Evolutionary conservation across 345 rosid genomes (phyloP).

Genomic region (Boechera divaricarpa): DNA sequence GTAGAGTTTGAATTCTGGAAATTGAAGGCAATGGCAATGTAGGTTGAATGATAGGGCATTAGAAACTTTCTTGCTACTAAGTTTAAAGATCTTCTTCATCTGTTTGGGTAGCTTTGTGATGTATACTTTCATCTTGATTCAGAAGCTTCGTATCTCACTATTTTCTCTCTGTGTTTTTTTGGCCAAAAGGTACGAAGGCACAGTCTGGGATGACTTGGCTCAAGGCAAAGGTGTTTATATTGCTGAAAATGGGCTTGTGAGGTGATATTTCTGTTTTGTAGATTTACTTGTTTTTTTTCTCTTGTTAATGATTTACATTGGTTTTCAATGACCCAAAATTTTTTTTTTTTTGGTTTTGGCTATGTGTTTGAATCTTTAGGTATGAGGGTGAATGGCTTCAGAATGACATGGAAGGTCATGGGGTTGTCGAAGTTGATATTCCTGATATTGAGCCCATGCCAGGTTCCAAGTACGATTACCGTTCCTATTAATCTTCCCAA

Average conservation of each 20-base stretch:
- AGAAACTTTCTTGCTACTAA: constrained; percentile 6
- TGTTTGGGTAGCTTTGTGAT: constrained; percentile 24
- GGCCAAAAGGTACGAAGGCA: constrained; percentile 82
- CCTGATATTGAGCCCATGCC: constrained; percentile 92
- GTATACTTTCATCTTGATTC: constrained; percentile 17
- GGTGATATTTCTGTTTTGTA: constrained; percentile 48
- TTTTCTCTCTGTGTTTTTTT: constrained; percentile 20
- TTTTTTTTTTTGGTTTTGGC: constrained; percentile 7
- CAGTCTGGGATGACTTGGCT: constrained; percentile 96
- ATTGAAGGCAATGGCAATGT: constrained; percentile 15
- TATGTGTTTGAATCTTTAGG: constrained; percentile 47
- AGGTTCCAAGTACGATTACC: constrained; percentile 75
- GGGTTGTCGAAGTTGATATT: constrained; percentile 88
- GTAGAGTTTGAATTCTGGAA: constrained; percentile 6
- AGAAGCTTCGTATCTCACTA: constrained; percentile 14
- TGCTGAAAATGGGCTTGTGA: constrained; percentile 80
- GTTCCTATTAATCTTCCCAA: constrained; percentile 16
- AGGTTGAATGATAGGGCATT: constrained; percentile 21
- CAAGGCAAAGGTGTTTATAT: constrained; percentile 94
- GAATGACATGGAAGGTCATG: constrained; percentile 88
- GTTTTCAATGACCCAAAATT: background rate
- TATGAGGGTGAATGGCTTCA: constrained; percentile 99
- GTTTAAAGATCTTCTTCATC: background rate
- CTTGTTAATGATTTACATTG: background rate
- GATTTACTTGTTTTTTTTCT: constrained; percentile 18